A percentile compares a stretch with the other conserved stretches of the same genome.
Evolutionary conservation across 2,329 filamentous ascomycete genomes (phyloP).

Genomic region (Epichloe festucae): DNA sequence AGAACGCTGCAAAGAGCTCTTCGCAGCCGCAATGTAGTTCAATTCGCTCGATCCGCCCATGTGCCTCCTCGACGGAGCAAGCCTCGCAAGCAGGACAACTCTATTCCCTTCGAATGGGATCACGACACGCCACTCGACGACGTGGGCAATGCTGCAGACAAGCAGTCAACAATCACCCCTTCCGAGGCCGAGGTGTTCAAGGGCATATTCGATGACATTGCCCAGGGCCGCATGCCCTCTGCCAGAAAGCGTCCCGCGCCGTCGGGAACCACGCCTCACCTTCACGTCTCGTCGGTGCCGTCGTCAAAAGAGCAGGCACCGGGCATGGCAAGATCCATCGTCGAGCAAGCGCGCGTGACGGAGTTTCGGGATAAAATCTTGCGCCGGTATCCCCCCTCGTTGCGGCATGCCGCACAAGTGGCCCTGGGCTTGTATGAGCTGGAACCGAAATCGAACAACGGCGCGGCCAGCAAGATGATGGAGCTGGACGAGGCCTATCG

Average conservation of each 20-base stretch:
- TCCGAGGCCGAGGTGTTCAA: conserved; percentile 45
- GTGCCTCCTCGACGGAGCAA: conserved; percentile 5
- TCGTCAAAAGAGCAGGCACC: background rate
- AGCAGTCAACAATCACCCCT: conserved; percentile 41
- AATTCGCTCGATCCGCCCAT: conserved; percentile 11
- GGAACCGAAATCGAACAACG: conserved; percentile 14
- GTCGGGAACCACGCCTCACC: background rate
- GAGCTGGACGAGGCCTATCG: conserved; percentile 20
- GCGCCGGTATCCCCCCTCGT: conserved; percentile 23
- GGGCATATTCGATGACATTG: conserved; percentile 38
- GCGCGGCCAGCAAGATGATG: conserved; percentile 14
- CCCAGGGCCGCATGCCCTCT: conserved; percentile 20
- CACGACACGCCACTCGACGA: conserved; percentile 12
- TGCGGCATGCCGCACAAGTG: conserved; percentile 26
- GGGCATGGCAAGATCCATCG: conserved; percentile 15
- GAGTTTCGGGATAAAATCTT: conserved; percentile 24
- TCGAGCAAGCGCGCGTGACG: conserved; percentile 20
- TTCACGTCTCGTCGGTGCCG: background rate
- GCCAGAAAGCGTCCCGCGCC: conserved; percentile 12
- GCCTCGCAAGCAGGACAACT: conserved; percentile 16
- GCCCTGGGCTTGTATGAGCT: conserved; percentile 26
- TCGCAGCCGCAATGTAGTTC: conserved; percentile 13
- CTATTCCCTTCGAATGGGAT: conserved; percentile 41
- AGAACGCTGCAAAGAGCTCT: conserved; percentile 34
- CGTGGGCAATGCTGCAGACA: conserved; percentile 9